Percentiles rank a stretch among this genome's conserved stretches.
Evolutionary conservation across 208 protist genomes (phyloP).

Genomic region (Wallacemonas collosoma): DNA sequence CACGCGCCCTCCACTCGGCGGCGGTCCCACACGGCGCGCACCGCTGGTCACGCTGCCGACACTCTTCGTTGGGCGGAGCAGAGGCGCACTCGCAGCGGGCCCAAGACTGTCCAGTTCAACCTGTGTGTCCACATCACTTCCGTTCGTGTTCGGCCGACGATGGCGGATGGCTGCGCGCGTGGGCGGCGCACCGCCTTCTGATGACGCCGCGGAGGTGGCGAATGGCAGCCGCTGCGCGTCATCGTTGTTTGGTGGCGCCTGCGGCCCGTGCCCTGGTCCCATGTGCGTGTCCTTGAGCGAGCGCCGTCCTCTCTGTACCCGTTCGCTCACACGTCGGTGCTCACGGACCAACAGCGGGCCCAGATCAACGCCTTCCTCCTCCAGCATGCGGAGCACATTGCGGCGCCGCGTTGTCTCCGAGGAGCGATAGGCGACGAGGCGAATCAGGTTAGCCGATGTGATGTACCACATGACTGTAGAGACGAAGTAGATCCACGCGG

Average conservation of each 20-base stretch:
- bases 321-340: constrained; percentile 1
- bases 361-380: constrained; percentile 40
- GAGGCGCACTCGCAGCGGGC: neutral
- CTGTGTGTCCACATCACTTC: neutral
- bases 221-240: neutral
- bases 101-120: constrained; percentile 12
- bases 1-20: neutral
- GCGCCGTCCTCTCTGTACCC: neutral
- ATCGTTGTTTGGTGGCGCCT: no score
- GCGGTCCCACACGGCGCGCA: neutral
- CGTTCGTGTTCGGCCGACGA: neutral
- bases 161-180: neutral
- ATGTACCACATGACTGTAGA: constrained; percentile 74
- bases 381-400: constrained; percentile 51
- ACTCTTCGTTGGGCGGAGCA: neutral
- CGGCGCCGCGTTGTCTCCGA: constrained; percentile 41
- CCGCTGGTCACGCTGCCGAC: neutral
- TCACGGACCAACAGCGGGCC: constrained; percentile 5
- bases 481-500: constrained; percentile 43
- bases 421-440: constrained; percentile 60
- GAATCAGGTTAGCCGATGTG: constrained; percentile 65
- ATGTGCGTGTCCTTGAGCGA: constrained; percentile 18
- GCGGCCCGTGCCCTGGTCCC: neutral
- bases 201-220: neutral
- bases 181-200: neutral